A percentile compares a stretch with the other conserved stretches of the same genome.
phyloP scores from a whole-genome alignment of 1,139 yeast genomes.

The Diutina rugosa region DNA sequence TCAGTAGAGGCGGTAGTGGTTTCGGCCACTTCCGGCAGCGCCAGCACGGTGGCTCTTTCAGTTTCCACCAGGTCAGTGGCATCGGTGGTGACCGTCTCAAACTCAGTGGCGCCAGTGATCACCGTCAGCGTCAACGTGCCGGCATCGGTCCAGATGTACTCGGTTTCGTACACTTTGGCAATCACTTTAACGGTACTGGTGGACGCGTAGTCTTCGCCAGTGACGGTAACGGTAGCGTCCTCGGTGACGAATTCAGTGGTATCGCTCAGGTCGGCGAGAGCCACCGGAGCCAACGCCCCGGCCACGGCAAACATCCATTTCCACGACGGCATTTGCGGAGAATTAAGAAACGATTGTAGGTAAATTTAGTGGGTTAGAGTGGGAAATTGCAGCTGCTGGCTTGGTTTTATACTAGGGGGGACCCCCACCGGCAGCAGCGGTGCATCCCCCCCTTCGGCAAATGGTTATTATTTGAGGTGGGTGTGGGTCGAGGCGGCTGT shows the following conservation, averaged over 20 bases:
- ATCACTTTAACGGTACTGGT: neutral
- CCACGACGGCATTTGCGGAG: neutral
- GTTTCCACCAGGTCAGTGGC: neutral
- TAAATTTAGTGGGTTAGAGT: too few species aligned
- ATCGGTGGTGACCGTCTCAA: neutral
- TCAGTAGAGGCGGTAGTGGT: neutral
- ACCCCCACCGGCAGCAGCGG: too few species aligned
- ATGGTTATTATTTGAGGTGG: neutral
- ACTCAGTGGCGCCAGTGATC: neutral
- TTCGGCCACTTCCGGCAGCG: neutral
- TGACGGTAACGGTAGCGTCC: neutral
- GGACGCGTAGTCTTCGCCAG: neutral
- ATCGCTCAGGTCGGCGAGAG: neutral
- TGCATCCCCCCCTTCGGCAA: too few species aligned
- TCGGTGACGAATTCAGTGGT: neutral
- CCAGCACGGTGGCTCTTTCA: neutral
- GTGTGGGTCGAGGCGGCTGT: neutral
- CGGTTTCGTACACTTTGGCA: conserved; percentile 1
- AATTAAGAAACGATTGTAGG: too few species aligned
- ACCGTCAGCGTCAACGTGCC: conserved; percentile 1
- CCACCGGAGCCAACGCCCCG: neutral
- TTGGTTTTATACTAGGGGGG: too few species aligned
- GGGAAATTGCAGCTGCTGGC: too few species aligned
- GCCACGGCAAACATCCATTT: neutral
- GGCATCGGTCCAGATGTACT: neutral